phyloP scores from a whole-genome alignment of 345 rosid species.

The Moricandia arvensis region DNA sequence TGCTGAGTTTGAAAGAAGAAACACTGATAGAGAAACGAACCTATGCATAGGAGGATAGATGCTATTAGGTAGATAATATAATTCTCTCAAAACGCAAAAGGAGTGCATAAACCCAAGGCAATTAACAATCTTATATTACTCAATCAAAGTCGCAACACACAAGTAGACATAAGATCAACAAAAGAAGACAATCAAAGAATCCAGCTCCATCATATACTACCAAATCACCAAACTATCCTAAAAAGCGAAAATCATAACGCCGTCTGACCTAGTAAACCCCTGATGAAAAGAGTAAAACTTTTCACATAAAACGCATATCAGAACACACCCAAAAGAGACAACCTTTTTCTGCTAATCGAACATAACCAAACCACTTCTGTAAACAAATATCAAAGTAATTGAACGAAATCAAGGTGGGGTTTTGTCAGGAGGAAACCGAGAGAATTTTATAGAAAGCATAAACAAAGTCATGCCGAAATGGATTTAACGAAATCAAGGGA shows the following conservation, averaged over 20 bases:
- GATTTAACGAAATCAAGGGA: too few relatives aligned
- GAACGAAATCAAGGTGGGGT: not conserved
- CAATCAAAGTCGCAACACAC: too few relatives aligned
- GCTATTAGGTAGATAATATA: too few relatives aligned
- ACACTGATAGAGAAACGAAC: too few relatives aligned
- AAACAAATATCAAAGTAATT: not conserved
- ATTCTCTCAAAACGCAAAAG: too few relatives aligned
- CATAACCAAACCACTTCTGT: not conserved
- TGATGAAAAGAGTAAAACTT: not conserved
- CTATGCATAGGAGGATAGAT: too few relatives aligned
- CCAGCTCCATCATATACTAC: not conserved
- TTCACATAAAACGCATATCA: not conserved
- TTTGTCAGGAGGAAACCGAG: too few relatives aligned
- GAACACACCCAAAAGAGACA: not conserved
- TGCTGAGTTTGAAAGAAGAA: too few relatives aligned
- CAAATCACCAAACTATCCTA: not conserved
- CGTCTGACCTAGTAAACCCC: constrained; percentile 3
- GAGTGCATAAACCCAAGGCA: too few relatives aligned
- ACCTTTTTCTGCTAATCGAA: not conserved
- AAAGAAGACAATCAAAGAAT: constrained; percentile 2
- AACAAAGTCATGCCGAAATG: too few relatives aligned
- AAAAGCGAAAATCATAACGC: constrained; percentile 3
- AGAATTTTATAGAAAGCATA: too few relatives aligned
- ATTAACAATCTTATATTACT: constrained; percentile 2
- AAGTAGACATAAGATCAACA: not conserved